A percentile compares a stretch with the other conserved stretches of the same genome.
Conservation (phyloP, 768 basidiomycete species). For the Pholiota molesta region DNA sequence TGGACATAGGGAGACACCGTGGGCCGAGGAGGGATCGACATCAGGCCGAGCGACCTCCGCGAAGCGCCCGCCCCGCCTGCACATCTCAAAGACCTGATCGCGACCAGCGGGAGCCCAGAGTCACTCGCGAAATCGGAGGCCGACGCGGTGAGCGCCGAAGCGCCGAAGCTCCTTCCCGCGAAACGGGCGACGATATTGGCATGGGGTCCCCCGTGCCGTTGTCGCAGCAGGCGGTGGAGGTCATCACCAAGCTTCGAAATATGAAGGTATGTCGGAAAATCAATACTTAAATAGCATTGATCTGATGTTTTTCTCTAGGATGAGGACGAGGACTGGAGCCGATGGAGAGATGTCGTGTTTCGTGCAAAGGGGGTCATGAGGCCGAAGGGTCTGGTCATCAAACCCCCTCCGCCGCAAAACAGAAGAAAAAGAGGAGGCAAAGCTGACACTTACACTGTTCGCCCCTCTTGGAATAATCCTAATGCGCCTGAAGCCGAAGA, state of each 20-base stretch:
- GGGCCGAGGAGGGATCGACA: slow-evolving; percentile 83
- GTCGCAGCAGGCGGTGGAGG: slow-evolving; percentile 71
- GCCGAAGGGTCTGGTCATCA: slow-evolving; percentile 44
- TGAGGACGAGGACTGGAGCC: slow-evolving; percentile 85
- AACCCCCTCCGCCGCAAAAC: slow-evolving; percentile 64
- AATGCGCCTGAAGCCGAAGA: not conserved
- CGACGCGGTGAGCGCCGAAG: slow-evolving; percentile 12
- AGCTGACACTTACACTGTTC: slow-evolving; percentile 35
- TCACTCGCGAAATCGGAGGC: slow-evolving; percentile 31
- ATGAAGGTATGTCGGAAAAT: slow-evolving; percentile 62
- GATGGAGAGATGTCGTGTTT: slow-evolving; percentile 87
- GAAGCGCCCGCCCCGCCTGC: slow-evolving; percentile 60
- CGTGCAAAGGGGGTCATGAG: slow-evolving; percentile 67
- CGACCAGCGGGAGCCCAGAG: slow-evolving; percentile 50
- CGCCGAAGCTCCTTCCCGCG: slow-evolving; percentile 63
- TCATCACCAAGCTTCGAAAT: slow-evolving; percentile 81
- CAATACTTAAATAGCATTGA: not conserved
- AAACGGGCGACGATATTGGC: slow-evolving; percentile 86
- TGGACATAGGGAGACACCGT: slow-evolving; percentile 61
- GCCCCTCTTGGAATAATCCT: slow-evolving; percentile 12
- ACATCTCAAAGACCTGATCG: slow-evolving; percentile 44
- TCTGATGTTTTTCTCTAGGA: slow-evolving; percentile 48
- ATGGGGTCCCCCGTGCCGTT: slow-evolving; percentile 86
- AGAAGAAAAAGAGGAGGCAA: slow-evolving; percentile 61
- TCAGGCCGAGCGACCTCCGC: slow-evolving; percentile 67